Evolutionary conservation across 2,329 filamentous ascomycete species (phyloP), one percentile per base, ranked within the genome.

Genomic region (Lithohypha guttulata): DNA sequence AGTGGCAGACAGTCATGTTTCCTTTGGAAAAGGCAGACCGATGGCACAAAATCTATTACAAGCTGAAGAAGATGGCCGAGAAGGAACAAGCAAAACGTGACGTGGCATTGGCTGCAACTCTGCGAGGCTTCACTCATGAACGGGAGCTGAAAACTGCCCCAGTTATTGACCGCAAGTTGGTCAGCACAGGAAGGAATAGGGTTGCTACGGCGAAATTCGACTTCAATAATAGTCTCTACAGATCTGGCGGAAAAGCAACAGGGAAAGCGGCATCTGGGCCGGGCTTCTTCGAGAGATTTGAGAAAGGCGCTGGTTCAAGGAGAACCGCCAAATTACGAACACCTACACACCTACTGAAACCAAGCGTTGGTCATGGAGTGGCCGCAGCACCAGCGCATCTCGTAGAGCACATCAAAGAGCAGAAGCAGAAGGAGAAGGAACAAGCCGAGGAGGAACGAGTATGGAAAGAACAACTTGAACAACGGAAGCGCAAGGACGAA

Each of bases 1-100:
- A 39, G 18, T 39, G 27, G 26, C 28, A 63, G 65, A 31, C 76
- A 81, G 54, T 72, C 75, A 18, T 73, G 78, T 49, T 65, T 75
- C 17, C 82, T 83, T 15, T 33, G 0, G 69, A 70, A 40, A 71
- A 84, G 46, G 75, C 79, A 0, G 66, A 66, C 23, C 77, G 76
- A 43, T 95, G 86, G 86, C 76, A 79, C 55, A 76, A 80, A 40
- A 69, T 93, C 10, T 95, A 93, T 62, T 65, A 70, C 47, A 75
- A 77, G 46, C 79, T 87, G 54, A 70, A 74, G 47, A 66, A 65
- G 28, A 66, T 79, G 45, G 71, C 77, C 25, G 64, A 73, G 22
- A 62, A 68, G 36, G 67, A 73, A 37, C 67, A 80, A 6, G 65
- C 67, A 3, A 64, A 66, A 15, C 77, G 79, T 48, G 70, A 75